Base-by-base conservation (phyloP, 2,329 filamentous ascomycete species). In the Calonectria multiphialidica region DNA sequence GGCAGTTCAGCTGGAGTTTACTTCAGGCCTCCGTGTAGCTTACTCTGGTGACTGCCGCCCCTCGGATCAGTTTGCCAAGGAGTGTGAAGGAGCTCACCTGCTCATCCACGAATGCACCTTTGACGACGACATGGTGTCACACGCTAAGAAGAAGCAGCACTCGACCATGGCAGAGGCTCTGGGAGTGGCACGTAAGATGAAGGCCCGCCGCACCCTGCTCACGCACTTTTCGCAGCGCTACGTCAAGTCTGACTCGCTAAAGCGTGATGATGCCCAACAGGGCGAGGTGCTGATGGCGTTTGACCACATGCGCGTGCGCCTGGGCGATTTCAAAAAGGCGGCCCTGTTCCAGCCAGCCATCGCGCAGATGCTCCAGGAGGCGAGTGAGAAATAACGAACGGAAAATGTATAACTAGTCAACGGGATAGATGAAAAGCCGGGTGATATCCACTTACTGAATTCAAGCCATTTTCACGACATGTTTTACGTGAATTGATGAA, bases 211-310 rank as follows among this genome's bases (percentile, higher is more conserved):
- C 18, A 92, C 97, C 18, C 85, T 99, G 68, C 88, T 99, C 61
- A 99, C 97, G 9, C 97, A 99, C 83, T 99, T 99, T 84, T 96
- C 93, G 68, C 97, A 99, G 86, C 90, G 97, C 9, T 99, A 99
- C 83, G 93, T 95, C 79, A 96, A 96, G 84, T 71, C 80, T 15
- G 81, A 82, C 33, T 80, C 81, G 53, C 72, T 84, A 68, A 76
- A 78, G 25, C 53, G 76, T 25, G 72, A 75, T 8, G 71, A 63
- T 18, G 87, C 91, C 40, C 75, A 71, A 72, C 72, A 77, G 66
- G 82, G 83, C 71, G 80, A 83, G 44, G 90, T 95, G 18, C 87
- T 94, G 70, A 89, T 95, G 68, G 94, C 93, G 2, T 95, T 95
- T 82, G 94, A 97, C 80, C 91, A 94, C 76, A 96, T 96, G 94